Conservation (phyloP, 2,329 filamentous ascomycete genomes). For the Didymella glomerata region DNA sequence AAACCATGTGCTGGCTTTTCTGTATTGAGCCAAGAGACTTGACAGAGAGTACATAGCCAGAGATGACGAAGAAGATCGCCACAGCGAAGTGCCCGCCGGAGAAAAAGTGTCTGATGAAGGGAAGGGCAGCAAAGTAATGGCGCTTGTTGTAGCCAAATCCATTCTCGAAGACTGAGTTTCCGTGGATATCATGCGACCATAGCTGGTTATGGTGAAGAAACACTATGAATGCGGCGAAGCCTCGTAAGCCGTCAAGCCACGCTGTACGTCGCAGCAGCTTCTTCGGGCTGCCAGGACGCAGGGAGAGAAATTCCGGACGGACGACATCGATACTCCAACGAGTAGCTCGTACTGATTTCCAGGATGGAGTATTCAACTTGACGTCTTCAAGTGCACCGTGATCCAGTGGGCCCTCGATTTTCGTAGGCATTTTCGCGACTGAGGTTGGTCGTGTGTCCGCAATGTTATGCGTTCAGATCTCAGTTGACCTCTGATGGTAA, state of each 20-base stretch:
- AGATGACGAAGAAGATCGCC: conserved; percentile 62
- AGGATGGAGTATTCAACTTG: conserved; percentile 32
- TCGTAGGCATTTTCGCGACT: conserved; percentile 38
- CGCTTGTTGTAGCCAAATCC: conserved; percentile 42
- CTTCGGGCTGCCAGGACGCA: conserved; percentile 33
- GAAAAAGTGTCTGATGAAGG: conserved; percentile 59
- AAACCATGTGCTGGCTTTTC: conserved; percentile 49
- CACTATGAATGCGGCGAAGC: conserved; percentile 72
- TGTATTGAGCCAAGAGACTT: conserved; percentile 58
- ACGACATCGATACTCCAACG: conserved; percentile 45
- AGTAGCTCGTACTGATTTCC: conserved; percentile 39
- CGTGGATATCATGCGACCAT: conserved; percentile 59
- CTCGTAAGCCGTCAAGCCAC: conserved; percentile 69
- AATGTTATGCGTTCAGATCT: not conserved
- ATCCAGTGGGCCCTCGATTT: conserved; percentile 41
- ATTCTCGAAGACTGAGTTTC: conserved; percentile 55
- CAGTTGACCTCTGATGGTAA: not conserved
- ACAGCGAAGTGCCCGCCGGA: conserved; percentile 62
- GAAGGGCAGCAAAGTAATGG: conserved; percentile 51
- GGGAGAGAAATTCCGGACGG: conserved; percentile 42
- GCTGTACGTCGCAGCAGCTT: conserved; percentile 40
- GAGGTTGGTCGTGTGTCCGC: not conserved
- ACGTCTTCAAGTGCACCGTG: conserved; percentile 37
- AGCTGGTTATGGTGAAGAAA: conserved; percentile 65
- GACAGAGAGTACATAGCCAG: conserved; percentile 61